Base-by-base conservation (phyloP, 208 protist genomes). In the Kentomonas sorsogonicus region DNA sequence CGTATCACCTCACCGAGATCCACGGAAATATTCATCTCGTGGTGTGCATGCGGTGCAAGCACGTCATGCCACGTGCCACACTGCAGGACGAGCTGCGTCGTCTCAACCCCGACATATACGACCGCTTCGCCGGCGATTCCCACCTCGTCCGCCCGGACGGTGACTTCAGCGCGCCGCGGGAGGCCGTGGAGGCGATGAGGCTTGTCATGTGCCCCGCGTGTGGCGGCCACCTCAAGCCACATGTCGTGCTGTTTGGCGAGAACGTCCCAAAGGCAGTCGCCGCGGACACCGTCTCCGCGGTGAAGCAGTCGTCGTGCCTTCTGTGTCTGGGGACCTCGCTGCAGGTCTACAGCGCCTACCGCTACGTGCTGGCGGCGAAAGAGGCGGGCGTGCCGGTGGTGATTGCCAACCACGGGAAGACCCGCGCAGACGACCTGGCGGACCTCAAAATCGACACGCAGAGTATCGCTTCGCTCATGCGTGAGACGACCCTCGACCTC, bases 181-280 rank as follows among this genome's bases (percentile, higher is more conserved):
- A 73, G 30, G 56, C 70, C 7, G 64, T 84, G n/a, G 31, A 74
- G 29, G 40, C 57, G 15, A 85, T 93, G 69, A 63, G 60, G 22
- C 62, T 93, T 1, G 66, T 83, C 6, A 58, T 57, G 29, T 93
- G 86, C 48, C 46, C 52, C 2, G n/a, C 50, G 11, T 93, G 86
- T 56, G 75, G 69, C 11, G 78, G 79, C 20, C 63, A 70, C 38
- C 63, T 89, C n/a, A 93, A 89, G 58, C 83, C 86, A 3, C 72
- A 89, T 41, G 86, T 93, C 13, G 86, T 93, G n/a, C 66, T 93
- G 6, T 93, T 93, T 57, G 86, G 86, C 22, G 79, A 89, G 41
- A 87, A 85, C 53, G 79, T 93, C 6, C 67, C 67, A 2, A n/a
- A n/a, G n/a, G n/a, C n/a, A n/a, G n/a, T n/a, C n/a, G n/a, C n/a